Evolutionary conservation across 73 alveolate species (phyloP).

Genomic region (Diophrys appendiculata): DNA sequence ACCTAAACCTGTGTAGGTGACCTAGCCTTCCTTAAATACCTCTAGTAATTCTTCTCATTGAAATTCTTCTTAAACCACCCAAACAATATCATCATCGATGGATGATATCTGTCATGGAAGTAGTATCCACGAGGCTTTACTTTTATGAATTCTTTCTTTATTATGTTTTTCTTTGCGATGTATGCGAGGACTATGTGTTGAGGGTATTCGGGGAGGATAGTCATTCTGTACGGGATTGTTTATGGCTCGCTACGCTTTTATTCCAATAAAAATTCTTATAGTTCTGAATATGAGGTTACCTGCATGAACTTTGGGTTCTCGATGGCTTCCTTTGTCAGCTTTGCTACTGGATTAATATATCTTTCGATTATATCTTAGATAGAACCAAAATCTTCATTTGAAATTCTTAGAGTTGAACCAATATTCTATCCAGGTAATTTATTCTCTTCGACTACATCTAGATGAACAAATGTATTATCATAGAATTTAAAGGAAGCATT

Average conservation of each 20-base stretch:
- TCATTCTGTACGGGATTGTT: conserved; percentile 85
- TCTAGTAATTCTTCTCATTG: conserved; percentile 16
- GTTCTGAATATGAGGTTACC: conserved; percentile 64
- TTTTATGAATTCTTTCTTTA: conserved; percentile 84
- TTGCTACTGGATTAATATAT: conserved; percentile 83
- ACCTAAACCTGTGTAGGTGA: too few relatives aligned
- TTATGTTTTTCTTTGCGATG: conserved; percentile 69
- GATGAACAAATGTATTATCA: conserved; percentile 76
- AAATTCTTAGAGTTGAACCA: conserved; percentile 73
- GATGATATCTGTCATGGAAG: conserved; percentile 61
- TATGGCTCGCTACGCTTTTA: conserved; percentile 70
- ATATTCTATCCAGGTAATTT: conserved; percentile 78
- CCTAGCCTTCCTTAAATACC: conserved; percentile 13
- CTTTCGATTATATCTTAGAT: conserved; percentile 86
- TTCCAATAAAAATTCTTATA: too few relatives aligned
- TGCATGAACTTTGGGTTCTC: conserved; percentile 69
- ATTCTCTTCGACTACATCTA: conserved; percentile 85
- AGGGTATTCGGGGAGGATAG: conserved; percentile 85
- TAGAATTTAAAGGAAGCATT: conserved; percentile 93
- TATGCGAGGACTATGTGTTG: conserved; percentile 85
- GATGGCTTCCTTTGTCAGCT: conserved; percentile 67
- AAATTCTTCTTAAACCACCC: conserved; percentile 37
- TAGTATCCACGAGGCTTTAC: conserved; percentile 64
- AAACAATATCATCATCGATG: too few relatives aligned
- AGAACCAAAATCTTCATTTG: conserved; percentile 77